Evolutionary conservation across 2,329 filamentous ascomycete species (phyloP).

Genomic region (Sphaerulina vaccinii): DNA sequence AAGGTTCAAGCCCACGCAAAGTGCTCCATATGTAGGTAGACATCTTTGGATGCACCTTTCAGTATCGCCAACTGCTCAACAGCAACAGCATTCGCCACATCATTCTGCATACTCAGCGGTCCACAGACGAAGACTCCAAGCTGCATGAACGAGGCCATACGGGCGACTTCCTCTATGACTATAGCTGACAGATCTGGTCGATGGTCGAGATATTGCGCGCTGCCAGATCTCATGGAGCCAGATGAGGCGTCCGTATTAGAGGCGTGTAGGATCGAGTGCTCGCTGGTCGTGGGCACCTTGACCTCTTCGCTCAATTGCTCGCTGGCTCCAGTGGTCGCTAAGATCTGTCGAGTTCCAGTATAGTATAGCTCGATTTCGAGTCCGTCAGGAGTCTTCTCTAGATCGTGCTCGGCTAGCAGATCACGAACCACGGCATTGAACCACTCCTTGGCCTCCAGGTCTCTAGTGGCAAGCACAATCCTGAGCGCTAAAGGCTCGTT

Average conservation of each 20-base stretch:
- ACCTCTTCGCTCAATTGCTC: no score
- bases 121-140: conserved; percentile 48
- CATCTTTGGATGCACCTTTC: conserved; percentile 31
- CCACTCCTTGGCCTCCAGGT: conserved; percentile 39
- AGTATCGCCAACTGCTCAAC: conserved; percentile 42
- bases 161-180: conserved; percentile 25
- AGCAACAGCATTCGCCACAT: conserved; percentile 50
- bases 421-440: conserved; percentile 37
- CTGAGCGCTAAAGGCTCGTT: conserved; percentile 26
- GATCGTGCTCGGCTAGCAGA: conserved; percentile 10
- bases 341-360: no score
- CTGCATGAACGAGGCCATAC: conserved; percentile 23
- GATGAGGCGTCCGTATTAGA: no score
- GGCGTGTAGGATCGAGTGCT: no score
- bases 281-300: no score
- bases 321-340: no score
- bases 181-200: conserved; percentile 39
- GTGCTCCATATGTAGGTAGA: conserved; percentile 51
- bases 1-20: conserved; percentile 45
- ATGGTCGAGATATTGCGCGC: no score
- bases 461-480: conserved; percentile 38
- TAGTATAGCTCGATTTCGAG: conserved; percentile 25
- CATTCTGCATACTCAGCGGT: conserved; percentile 48
- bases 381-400: conserved; percentile 17
- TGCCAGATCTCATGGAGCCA: no score